A percentile compares a stretch with the other conserved stretches of the same genome.
Conservation (phyloP, 208 protist genomes). For the Trypanosoma cruzi region DNA sequence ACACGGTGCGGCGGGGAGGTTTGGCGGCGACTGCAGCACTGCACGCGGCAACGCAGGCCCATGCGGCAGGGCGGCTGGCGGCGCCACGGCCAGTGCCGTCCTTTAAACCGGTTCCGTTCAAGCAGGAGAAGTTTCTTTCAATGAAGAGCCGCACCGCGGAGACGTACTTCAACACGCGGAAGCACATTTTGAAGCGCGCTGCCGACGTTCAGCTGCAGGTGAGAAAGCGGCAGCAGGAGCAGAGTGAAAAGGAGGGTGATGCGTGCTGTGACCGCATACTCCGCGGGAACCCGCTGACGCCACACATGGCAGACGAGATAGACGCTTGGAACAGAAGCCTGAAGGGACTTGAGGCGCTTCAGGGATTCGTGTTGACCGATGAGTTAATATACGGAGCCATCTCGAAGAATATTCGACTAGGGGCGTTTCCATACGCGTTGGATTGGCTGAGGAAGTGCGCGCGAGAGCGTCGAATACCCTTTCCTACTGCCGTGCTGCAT, state of each 20-base stretch:
- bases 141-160: conserved; percentile 67
- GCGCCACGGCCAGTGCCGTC: conserved; percentile 23
- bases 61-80: neutral
- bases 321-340: conserved; percentile 48
- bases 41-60: neutral
- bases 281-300: conserved; percentile 27
- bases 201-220: conserved; percentile 12
- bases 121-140: conserved; percentile 78
- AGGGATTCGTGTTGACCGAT: conserved; percentile 70
- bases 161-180: conserved; percentile 44
- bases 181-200: conserved; percentile 45
- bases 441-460: conserved; percentile 29
- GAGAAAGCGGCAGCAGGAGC: conserved; percentile 25
- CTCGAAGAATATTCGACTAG: conserved; percentile 47
- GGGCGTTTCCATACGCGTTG: conserved; percentile 34
- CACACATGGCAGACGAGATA: conserved; percentile 52
- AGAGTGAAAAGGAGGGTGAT: neutral
- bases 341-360: conserved; percentile 37
- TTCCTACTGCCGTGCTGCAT: conserved; percentile 16
- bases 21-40: no score
- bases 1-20: neutral
- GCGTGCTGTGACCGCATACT: neutral
- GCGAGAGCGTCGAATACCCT: conserved; percentile 14
- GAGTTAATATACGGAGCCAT: conserved; percentile 63
- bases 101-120: conserved; percentile 60